Base-by-base conservation (phyloP, 805 yeast genomes). In the Candida rishiriensis region DNA sequence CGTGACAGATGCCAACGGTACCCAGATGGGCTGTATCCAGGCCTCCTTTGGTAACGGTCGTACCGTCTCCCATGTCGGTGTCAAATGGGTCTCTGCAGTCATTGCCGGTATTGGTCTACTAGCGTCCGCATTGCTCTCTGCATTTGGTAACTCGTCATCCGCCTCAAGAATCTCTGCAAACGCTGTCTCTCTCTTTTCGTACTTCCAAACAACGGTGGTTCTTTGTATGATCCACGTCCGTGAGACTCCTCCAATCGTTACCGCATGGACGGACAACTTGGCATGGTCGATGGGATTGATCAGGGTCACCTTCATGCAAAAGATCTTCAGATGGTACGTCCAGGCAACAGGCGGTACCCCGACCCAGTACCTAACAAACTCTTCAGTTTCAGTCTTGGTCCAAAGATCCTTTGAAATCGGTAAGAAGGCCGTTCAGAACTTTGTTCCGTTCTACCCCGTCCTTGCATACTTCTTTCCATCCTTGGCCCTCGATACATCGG, bases 231-330 rank as follows among this genome's bases (percentile, higher is more conserved):
- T 83, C 62, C 84, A 85, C 49, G 96, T 88, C 39, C 88, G 83
- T 56, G 72, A 84, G 46, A 83, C 87, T 5, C 97, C 97, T 9
- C 97, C 97, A 14, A 88, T 90, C 57, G 97, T 96, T 9, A 75
- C 85, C 11, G 81, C 96, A 10, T 90, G 97, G 97, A 72, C 89
- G 7, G 95, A 87, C 63, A 89, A 90, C 59, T 71, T 90, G 57
- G 89, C 88, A 28, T 90, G 97, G 97, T 87, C 96, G 1, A 86
- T 90, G 85, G 97, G 97, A 2, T 72, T 90, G 47, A 87, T 90
- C 54, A 72, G 83, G 60, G 76, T 85, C 34, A 56, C 59, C 2
- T 90, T 89, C 61, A 86, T 90, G 96, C 96, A 90, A 65, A 69
- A 79, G 48, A 82, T 86, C 49, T 83, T 86, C 63, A 71, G 91